Evolutionary conservation across 202 grass and related monocot species (phyloP).

Genomic region (Panicum virgatum): DNA sequence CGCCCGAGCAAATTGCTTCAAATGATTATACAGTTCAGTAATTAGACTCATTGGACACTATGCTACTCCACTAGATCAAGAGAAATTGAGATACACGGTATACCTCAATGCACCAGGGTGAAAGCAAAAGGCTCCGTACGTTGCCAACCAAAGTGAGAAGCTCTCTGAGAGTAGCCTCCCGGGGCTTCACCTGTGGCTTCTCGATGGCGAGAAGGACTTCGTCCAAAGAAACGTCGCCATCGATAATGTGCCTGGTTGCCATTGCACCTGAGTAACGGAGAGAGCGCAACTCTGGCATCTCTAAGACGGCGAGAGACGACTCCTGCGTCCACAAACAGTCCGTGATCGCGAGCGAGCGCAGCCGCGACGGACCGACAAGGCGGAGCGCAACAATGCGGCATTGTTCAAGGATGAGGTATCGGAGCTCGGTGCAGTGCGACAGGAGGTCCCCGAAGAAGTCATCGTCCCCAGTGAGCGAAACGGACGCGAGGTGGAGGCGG

Average conservation of each 20-base stretch:
- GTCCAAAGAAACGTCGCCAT: slow-evolving; percentile 23
- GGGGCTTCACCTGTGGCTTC: slow-evolving; percentile 39
- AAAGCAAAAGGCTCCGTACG: slow-evolving; percentile 44
- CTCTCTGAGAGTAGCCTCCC: slow-evolving; percentile 35
- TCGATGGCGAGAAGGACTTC: slow-evolving; percentile 39
- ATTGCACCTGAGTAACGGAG: slow-evolving; percentile 47
- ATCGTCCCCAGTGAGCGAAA: slow-evolving; percentile 25
- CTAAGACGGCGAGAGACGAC: slow-evolving; percentile 34
- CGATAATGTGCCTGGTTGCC: slow-evolving; percentile 42
- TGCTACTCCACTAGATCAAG: slow-evolving; percentile 12
- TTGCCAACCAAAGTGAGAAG: slow-evolving; percentile 50
- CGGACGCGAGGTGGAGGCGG: slow-evolving; percentile 39
- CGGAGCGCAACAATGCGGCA: slow-evolving; percentile 47
- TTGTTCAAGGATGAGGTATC: slow-evolving; percentile 32
- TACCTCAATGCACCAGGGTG: slow-evolving; percentile 76
- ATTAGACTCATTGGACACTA: slow-evolving; percentile 22
- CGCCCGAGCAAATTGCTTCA: slow-evolving; percentile 47
- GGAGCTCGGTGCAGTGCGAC: slow-evolving; percentile 32
- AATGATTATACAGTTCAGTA: not conserved
- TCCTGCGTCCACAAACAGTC: slow-evolving; percentile 48
- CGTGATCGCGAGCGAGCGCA: slow-evolving; percentile 39
- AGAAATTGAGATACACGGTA: slow-evolving; percentile 14
- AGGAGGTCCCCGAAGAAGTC: slow-evolving; percentile 49
- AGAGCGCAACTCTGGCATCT: slow-evolving; percentile 27
- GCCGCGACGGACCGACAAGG: slow-evolving; percentile 34